These are phyloP conservation scores for Dissophora ornata DNA, from an alignment of 192 early-diverging fungal genomes.

Conservation along the genomic window DNA sequence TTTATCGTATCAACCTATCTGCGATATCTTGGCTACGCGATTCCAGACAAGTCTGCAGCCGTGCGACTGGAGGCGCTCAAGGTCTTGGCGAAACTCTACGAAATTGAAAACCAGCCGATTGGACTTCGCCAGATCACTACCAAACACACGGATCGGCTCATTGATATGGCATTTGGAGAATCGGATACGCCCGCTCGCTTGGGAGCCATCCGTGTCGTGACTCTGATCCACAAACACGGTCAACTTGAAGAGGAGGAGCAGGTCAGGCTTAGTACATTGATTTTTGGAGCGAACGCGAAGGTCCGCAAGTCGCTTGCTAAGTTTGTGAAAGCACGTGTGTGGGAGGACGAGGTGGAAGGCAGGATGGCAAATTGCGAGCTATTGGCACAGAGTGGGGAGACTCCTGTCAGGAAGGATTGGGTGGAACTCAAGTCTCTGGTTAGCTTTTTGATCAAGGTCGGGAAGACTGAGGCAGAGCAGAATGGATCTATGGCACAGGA, in stretches of 20 bases:
- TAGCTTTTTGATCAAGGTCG: conserved; percentile 56
- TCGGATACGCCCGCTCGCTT: conserved; percentile 64
- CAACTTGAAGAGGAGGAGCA: conserved; percentile 74
- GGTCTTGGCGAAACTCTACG: conserved; percentile 69
- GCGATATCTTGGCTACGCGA: conserved; percentile 87
- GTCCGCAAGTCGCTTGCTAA: conserved; percentile 75
- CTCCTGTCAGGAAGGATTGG: conserved; percentile 53
- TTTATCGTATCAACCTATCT: conserved; percentile 83
- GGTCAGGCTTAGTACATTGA: conserved; percentile 69
- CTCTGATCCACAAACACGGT: conserved; percentile 58
- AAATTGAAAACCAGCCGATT: conserved; percentile 63
- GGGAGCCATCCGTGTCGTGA: conserved; percentile 62
- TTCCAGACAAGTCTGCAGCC: conserved; percentile 81
- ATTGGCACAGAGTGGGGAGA: neutral
- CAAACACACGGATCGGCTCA: conserved; percentile 74
- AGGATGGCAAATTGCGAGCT: conserved; percentile 35
- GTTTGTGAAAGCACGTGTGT: conserved; percentile 61
- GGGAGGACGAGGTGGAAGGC: conserved; percentile 53
- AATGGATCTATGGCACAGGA: conserved; percentile 5
- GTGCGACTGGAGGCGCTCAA: conserved; percentile 79
- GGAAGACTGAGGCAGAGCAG: conserved; percentile 18
- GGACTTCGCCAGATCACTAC: conserved; percentile 72
- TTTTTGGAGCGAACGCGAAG: conserved; percentile 76
- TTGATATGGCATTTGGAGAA: conserved; percentile 83
- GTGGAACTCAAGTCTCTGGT: conserved; percentile 61